These are phyloP conservation scores for Sugiyamaella grinbergsii DNA, from an alignment of 1,139 yeast species.

Conservation along the genomic window DNA sequence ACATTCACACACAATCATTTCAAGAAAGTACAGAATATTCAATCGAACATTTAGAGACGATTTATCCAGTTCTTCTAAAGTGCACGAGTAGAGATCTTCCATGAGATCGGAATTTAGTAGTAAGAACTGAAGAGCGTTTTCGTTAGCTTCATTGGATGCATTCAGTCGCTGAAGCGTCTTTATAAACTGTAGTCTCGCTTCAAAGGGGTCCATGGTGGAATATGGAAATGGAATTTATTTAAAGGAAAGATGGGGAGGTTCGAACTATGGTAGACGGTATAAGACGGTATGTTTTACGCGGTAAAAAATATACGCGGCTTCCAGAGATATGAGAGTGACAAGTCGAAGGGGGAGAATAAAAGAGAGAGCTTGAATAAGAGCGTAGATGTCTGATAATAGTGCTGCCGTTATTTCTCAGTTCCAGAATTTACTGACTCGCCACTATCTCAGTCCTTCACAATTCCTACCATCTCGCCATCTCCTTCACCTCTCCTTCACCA, in stretches of 20 bases:
- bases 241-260: not conserved
- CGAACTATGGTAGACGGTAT: too few relatives aligned
- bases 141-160: slow-evolving; percentile 61
- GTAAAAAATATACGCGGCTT: too few relatives aligned
- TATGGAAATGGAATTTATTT: too few relatives aligned
- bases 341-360: too few relatives aligned
- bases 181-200: slow-evolving; percentile 68
- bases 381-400: too few relatives aligned
- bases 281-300: too few relatives aligned
- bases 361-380: too few relatives aligned
- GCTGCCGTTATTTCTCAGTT: not conserved
- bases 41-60: slow-evolving; percentile 57
- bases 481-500: not conserved
- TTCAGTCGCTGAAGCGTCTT: slow-evolving; percentile 61
- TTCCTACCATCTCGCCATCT: not conserved
- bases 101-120: slow-evolving; percentile 58
- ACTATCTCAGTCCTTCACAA: not conserved
- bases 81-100: slow-evolving; percentile 72
- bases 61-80: slow-evolving; percentile 62
- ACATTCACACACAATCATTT: slow-evolving; percentile 50
- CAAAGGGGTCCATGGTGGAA: slow-evolving; percentile 76
- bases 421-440: not conserved
- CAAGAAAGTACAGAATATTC: slow-evolving; percentile 69
- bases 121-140: slow-evolving; percentile 61
- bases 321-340: too few relatives aligned